Evolutionary conservation across 73 alveolate genomes (phyloP), one percentile per base, ranked within the genome.

Genomic region (Urostyla sp.): DNA sequence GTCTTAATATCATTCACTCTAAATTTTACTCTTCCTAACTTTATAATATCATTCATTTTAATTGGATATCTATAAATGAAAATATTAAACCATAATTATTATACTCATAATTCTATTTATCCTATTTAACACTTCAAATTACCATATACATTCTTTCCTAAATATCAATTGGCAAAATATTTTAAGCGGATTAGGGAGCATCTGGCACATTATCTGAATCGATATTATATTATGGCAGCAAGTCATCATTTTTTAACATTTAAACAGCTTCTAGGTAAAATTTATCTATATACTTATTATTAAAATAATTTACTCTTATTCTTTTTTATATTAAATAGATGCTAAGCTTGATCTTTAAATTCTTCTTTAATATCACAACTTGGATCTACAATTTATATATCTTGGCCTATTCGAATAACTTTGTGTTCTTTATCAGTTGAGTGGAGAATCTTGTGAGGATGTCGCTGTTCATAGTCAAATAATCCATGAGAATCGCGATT

Each of bases 401-500:
- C 59, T 15, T 59, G 28, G 30, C 36, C 4, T 31, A 23, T 37
- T 59, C 77, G 28, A 6, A 37, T 31, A 3, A 59, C 21, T 31
- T 37, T 13, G 13, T 27, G 35, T 34, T 31, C 6, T 6, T 59
- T 24, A 34, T 37, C 36, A 18, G 80, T 72, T 69, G 56, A 45
- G 43, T 80, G 26, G 6, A 48, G 18, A 20, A 55, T 72, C 45
- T 87, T 69, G 16, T 28, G 20, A 18, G 61, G 57, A 13, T 46
- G 60, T 36, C 82, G 44, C 8, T 84, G 20, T 24, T 87, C 92
- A 45, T 88, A 88, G 75, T 88, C 95, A 59, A 84, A 88, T 13
- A 88, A 74, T 15, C 87, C 92, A 55, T 88, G 92, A 2, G 92
- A 84, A 34, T 88, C 95, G 60, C 92, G 30, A 15, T 54, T 79